Base-by-base conservation (phyloP, 2,329 filamentous ascomycete species). In the Alternaria metachromatica region DNA sequence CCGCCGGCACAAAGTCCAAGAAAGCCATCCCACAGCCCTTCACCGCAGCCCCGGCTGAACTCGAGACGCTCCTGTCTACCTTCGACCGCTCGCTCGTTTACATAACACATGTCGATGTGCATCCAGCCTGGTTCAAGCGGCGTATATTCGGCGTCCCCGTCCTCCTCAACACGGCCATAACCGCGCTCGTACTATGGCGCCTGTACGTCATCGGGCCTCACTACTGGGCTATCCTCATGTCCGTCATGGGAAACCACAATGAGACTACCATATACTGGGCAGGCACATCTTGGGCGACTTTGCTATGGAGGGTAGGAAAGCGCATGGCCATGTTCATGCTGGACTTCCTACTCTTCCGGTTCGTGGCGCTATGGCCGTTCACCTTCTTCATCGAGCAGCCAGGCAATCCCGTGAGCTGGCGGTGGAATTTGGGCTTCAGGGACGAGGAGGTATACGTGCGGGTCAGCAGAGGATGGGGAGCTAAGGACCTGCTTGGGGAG, bases 131-230 rank as follows among this genome's bases (percentile, higher is more conserved):
- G 26, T 88, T 94, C 81, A 97, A 97, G 82, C 88, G 88, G 77
- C 91, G 92, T 74, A 91, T 96, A 73, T 97, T 97, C 81, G 73
- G 89, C 51, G 89, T 97, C 1, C 93, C 94, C 15, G 85, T 93
- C 18, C 79, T 89, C 18, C 88, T 97, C 81, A 97, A 97, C 80
- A 61, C 91, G 33, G 80, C 83, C 69, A 89, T 97, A 61, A 82
- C 85, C 9, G 74, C 84, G 3, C 80, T 92, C 30, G 88, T 97
- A 71, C 71, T 85, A 62, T 89, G 89, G 83, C 90, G 94, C 67
- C 82, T 90, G 64, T 92, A 87, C 78, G 82, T 84, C 78, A 90
- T 93, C 70, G 69, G 87, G 12, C 92, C 92, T 1, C 90, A 88
- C 78, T 98, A 98, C 84, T 87, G 88, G 72, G 82, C 84, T 54